Conservation (phyloP, 257 asterid genomes). For the Verbena officinalis region DNA sequence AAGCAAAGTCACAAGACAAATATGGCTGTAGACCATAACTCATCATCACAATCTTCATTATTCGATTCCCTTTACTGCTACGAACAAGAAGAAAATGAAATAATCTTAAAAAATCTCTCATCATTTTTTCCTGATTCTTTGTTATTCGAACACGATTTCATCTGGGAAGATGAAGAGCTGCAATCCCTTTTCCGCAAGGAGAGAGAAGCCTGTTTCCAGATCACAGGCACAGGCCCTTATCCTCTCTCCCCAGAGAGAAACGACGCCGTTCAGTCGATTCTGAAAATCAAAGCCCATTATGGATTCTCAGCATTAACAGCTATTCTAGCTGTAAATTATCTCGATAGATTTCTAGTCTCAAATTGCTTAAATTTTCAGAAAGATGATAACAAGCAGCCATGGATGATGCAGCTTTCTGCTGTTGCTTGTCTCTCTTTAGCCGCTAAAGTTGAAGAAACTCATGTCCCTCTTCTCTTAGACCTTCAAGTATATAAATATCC, state of each 20-base stretch:
- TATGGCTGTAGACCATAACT: conserved; percentile 45
- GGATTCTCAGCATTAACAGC: conserved; percentile 60
- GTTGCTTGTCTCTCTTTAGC: conserved; percentile 75
- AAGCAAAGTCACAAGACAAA: not conserved
- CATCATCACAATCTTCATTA: conserved; percentile 30
- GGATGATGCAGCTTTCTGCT: conserved; percentile 70
- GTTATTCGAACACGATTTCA: conserved; percentile 43
- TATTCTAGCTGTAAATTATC: conserved; percentile 57
- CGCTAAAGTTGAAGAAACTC: conserved; percentile 76
- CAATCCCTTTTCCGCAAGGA: conserved; percentile 57
- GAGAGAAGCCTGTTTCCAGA: conserved; percentile 37
- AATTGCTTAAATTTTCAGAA: conserved; percentile 32
- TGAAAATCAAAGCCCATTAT: conserved; percentile 40
- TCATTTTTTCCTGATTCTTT: conserved; percentile 27
- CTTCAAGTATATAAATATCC: conserved; percentile 48
- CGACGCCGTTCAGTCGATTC: conserved; percentile 53
- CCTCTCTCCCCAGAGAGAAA: conserved; percentile 36
- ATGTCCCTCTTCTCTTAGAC: conserved; percentile 67
- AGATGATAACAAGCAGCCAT: conserved; percentile 38
- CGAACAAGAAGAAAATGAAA: conserved; percentile 45
- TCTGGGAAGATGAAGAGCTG: conserved; percentile 59
- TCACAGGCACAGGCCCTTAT: conserved; percentile 11
- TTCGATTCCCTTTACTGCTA: conserved; percentile 48
- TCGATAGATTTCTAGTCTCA: conserved; percentile 58
- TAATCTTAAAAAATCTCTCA: conserved; percentile 3